Base-by-base conservation (phyloP, 164 flowering plant species). In the Cinnamomum micranthum region DNA sequence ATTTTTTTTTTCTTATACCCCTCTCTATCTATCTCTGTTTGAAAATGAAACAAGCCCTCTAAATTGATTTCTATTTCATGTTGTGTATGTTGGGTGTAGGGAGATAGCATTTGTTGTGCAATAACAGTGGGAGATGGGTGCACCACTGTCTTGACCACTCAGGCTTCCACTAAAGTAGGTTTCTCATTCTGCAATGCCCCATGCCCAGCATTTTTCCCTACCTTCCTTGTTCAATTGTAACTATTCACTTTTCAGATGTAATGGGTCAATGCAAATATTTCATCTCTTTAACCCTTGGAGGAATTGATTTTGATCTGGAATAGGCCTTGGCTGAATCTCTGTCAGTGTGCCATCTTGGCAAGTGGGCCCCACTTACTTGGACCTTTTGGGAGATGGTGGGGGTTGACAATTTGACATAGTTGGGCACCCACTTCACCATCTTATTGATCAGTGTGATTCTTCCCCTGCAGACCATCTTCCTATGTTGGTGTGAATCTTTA, bases 111-210 rank as follows among this genome's bases (percentile, higher is more conserved):
- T 58, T 81, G 86, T 20, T 88, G 88, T 79, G 84, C 80, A n/a
- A 72, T 95, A 62, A 77, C 76, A 17, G 76, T 95, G 71, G 93
- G 88, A 77, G 88, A 92, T 78, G 88, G 82, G 50, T 93, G 97
- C 78, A 90, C 91, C 17, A 71, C 91, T 4, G 97, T 87, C 51
- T 78, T 93, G 72, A 92, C 98, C 13, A 95, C 99, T 47, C 99
- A 95, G 73, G 88, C 95, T 83, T 92, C 99, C 70, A 96, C 99
- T 1, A 96, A 94, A 92, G 99, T 95, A 24, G 31, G 50, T 47
- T 72, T 0, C 22, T 1, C 41, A 12, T 66, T 13, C 31, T 66
- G 6, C 50, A 10, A 41, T 17, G 15, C 17, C 28, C 28, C 31
- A 28, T 28, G 31, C 31, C 31, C 31, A 28, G 31, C 31, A 3